Evolutionary conservation across 2,329 filamentous ascomycete genomes (phyloP), one percentile per base, ranked within the genome.

Genomic region (Aspergillus sp.): DNA sequence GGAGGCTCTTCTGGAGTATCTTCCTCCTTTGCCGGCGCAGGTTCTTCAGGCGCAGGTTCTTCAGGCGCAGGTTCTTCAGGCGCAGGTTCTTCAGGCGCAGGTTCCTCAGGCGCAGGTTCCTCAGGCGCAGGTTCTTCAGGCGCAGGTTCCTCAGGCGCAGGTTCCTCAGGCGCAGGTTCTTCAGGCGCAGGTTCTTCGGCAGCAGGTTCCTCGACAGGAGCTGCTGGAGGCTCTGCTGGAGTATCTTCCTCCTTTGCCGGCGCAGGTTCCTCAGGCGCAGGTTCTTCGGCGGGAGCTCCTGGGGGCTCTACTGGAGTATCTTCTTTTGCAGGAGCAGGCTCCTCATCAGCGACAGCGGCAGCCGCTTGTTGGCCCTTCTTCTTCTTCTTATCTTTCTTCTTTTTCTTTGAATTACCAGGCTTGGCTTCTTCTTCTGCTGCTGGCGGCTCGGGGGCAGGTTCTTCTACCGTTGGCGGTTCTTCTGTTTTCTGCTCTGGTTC

Each of bases 111-210:
- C 1, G 35, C 14, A 15, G 33, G 33, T 6, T 37, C 27, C 14
- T 50, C 31, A 15, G 49, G 35, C 4, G 43, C 55, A 47, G 56
- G 31, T 19, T 63, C 49, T n/a, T 66, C 41, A n/a, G 58, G 27
- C 8, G 27, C 8, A 31, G 57, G 55, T 51, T 57, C 54, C n/a
- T 57, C 46, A 45, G 52, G 25, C 17, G 41, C n/a, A 15, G 44
- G 6, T 14, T 19, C 23, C n/a, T 14, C 41, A 27, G 67, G 50
- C 9, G 50, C 23, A 44, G 55, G 25, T 8, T 19, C 19, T 19
- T 19, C 19, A 3, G 19, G 3, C 3, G 19, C 19, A 19, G 19
- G 19, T 19, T 19, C 19, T 19, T 19, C 19, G 67, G 50, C 7
- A 19, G 50, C 23, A 44, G 55, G 35, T 17, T 50, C 52, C 25